These are phyloP conservation scores for Hemisphaericaspora lyxosophila DNA, from an alignment of 1,139 yeast species.

Conservation along the genomic window DNA sequence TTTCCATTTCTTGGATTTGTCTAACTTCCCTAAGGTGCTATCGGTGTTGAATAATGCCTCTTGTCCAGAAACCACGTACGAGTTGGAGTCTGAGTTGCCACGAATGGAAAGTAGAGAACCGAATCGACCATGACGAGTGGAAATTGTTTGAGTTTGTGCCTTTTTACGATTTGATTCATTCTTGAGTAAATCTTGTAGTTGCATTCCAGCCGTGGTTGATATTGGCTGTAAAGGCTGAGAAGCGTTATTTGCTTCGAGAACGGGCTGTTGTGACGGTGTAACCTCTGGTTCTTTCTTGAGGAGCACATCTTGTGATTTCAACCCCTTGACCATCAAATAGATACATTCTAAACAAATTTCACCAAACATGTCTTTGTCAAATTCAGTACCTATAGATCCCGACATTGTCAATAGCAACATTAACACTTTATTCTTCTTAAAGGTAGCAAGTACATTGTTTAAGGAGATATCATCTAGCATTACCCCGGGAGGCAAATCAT, in stretches of 20 bases:
- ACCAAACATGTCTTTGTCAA: conserved; percentile 61
- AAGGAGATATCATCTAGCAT: conserved; percentile 67
- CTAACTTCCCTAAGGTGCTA: conserved; percentile 56
- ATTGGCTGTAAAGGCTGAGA: conserved; percentile 19
- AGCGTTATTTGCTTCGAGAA: conserved; percentile 8
- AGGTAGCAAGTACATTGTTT: conserved; percentile 55
- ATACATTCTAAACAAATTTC: conserved; percentile 68
- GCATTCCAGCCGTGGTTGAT: conserved; percentile 33
- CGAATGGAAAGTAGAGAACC: conserved; percentile 81
- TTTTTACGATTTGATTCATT: conserved; percentile 58
- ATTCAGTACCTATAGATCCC: conserved; percentile 62
- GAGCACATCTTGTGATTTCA: conserved; percentile 34
- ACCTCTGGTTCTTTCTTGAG: conserved; percentile 1
- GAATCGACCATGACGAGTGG: conserved; percentile 85
- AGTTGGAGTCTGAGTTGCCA: conserved; percentile 53
- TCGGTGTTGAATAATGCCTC: conserved; percentile 54
- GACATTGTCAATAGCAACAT: conserved; percentile 68
- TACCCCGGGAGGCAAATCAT: conserved; percentile 56
- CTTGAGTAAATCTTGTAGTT: conserved; percentile 53
- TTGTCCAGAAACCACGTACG: conserved; percentile 75
- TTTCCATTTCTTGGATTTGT: conserved; percentile 67
- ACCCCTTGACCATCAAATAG: conserved; percentile 59
- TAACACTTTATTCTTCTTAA: conserved; percentile 68
- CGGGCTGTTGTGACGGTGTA: conserved; percentile 1
- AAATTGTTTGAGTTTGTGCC: conserved; percentile 49